Base-by-base conservation (phyloP, 768 basidiomycete species). In the Suillus spraguei region DNA sequence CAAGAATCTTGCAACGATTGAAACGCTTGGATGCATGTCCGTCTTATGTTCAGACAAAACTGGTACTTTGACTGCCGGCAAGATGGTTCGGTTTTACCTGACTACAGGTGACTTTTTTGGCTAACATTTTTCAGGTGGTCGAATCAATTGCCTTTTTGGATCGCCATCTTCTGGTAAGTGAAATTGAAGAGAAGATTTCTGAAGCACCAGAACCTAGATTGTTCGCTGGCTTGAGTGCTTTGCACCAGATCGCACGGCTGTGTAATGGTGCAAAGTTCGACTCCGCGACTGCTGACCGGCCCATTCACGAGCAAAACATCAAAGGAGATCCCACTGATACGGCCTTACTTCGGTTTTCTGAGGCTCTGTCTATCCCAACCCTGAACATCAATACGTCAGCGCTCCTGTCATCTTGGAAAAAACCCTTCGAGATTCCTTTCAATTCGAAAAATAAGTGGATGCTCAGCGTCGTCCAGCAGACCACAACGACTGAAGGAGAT, bases 371-470 rank as follows among this genome's bases (percentile, higher is more conserved):
- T 3, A 41, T 70, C 16, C 69, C 76, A 6, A 63, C 60, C 22
- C 63, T 68, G 11, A n/a, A 52, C 32, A 69, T 78, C 46, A 28
- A 73, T 38, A 56, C 68, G 1, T 35, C 75, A 35, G 65, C 71
- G 4, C 60, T 75, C 22, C 55, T 72, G 59, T 60, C 59, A 0
- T 63, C 67, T 0, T 73, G 73, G 44, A 65, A 56, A 54, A 71
- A 73, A 60, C 62, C 74, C 5, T 79, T 76, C 55, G 77, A 77
- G 61, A 76, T 81, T 24, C 80, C 78, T 1, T 81, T 81, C 72
- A 81, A 82, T 58, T 85, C 83, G 13, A 80, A 79, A 68, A 83
- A 84, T 66, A 88, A 87, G 69, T 87, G 80, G 80, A 86, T 86
- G 82, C 76, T 86, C 55, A 83, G 80, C 59, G 74, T 83, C 60